Percentiles rank a stretch among this genome's conserved stretches.
Conservation (phyloP, 148 eudicot genomes). For the Vaccinium myrtillus region DNA sequence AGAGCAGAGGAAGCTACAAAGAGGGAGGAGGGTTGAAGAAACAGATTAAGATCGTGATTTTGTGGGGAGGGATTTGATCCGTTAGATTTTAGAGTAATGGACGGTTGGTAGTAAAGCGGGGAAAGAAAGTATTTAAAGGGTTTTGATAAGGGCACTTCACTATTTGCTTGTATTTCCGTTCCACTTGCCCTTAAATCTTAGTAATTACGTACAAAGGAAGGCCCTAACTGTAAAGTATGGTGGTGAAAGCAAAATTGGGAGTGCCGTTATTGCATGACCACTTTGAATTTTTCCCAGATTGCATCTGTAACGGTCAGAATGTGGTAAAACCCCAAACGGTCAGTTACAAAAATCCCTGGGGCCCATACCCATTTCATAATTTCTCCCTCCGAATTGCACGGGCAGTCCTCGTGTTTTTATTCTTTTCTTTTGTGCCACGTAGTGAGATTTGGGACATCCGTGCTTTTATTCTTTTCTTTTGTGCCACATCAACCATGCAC, state of each 20-base stretch:
- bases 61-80: slow-evolving; percentile 28
- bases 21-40: not conserved
- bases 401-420: not conserved
- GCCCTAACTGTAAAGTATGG: not conserved
- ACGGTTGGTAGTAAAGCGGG: slow-evolving; percentile 33
- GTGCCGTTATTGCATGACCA: not conserved
- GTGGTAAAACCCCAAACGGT: slow-evolving; percentile 20
- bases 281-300: slow-evolving; percentile 24
- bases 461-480: not conserved
- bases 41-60: slow-evolving; percentile 24
- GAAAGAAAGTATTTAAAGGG: slow-evolving; percentile 13
- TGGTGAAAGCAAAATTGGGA: slow-evolving; percentile 13
- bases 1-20: slow-evolving; percentile 16
- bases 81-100: slow-evolving; percentile 29
- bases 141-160: not conserved
- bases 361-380: not conserved
- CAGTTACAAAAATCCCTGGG: slow-evolving; percentile 2
- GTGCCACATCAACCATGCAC: not conserved
- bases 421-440: not conserved
- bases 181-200: not conserved
- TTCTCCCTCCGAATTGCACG: not conserved
- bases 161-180: not conserved
- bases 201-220: not conserved
- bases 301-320: slow-evolving; percentile 54
- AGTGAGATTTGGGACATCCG: too few species aligned